Evolutionary conservation across 345 rosid species (phyloP).

Genomic region (Ailanthus altissimus): DNA sequence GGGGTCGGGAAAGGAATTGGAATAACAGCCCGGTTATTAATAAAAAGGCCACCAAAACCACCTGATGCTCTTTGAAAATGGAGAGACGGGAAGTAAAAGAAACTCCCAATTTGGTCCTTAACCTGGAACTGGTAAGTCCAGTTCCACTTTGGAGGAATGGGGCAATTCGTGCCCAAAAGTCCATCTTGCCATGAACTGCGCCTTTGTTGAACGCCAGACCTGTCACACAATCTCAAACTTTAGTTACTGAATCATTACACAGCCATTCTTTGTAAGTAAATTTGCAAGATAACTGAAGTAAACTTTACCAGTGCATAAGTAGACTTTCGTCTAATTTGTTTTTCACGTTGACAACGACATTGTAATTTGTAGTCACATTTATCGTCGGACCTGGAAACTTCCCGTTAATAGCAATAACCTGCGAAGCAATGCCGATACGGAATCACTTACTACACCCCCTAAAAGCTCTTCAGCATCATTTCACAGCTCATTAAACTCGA

Average conservation of each 20-base stretch:
- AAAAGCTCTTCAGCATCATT: conserved; percentile 13
- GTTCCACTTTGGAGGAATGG: conserved; percentile 99
- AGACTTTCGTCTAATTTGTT: conserved; percentile 87
- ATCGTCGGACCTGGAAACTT: conserved; percentile 91
- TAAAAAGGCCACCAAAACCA: conserved; percentile 82
- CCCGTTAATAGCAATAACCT: conserved; percentile 96
- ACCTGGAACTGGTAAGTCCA: conserved; percentile 99
- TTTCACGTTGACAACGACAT: conserved; percentile 78
- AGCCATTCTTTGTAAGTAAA: not conserved
- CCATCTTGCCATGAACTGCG: conserved; percentile 99
- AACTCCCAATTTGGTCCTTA: conserved; percentile 97
- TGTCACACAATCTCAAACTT: conserved; percentile 27
- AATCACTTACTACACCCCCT: conserved; percentile 16
- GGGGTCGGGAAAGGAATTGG: conserved; percentile 87
- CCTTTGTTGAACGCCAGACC: conserved; percentile 94
- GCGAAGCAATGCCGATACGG: conserved; percentile 31
- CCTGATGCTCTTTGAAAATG: conserved; percentile 94
- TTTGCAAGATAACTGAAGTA: not conserved
- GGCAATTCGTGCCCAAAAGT: conserved; percentile 89
- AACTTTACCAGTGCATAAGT: conserved; percentile 81
- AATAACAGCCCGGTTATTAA: conserved; percentile 75
- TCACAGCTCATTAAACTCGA: conserved; percentile 14
- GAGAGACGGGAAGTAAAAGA: conserved; percentile 98
- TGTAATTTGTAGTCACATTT: conserved; percentile 87
- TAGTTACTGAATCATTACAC: not conserved